Evolutionary conservation across 176 grass and related monocot species (phyloP), one percentile per base, ranked within the genome.

Genomic region (Thinopyrum elongatum): DNA sequence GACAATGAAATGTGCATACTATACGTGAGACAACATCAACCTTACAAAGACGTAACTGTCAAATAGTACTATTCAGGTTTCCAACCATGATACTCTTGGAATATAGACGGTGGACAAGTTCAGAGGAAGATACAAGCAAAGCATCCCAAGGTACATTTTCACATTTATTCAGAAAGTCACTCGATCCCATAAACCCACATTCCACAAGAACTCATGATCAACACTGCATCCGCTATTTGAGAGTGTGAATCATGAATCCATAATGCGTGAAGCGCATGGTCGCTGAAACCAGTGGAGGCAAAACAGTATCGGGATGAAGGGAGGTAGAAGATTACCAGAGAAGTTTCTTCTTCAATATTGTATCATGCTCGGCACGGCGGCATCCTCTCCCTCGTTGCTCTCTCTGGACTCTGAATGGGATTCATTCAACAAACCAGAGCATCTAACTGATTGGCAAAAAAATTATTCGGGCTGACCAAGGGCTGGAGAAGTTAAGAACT

Each of bases 271-370:
- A 75, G 31, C 31, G 42, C 58, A 70, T 28, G 11, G 7, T 28
- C n/a, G 17, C 36, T 70, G 12, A 21, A 70, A 25, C 12, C 38
- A 47, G 19, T 35, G 34, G 41, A n/a, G 25, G 27, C 35, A 76
- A 51, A 58, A 49, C 15, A 66, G 14, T 28, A 82, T 17, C 2
- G 33, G 21, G 65, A 60, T 12, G 66, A 39, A 65, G 51, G 12
- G 55, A 72, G 33, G 31, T 22, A 83, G 72, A 14, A 77, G n/a
- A 38, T 78, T 86, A 90, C 84, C 80, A 17, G 57, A 65, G 16
- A 72, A 55, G 27, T 28, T 4, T 71, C 22, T 38, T 72, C 42
- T 65, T 90, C 84, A 78, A 21, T 21, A 68, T 27, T 62, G 41
- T 29, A 65, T 66, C 59, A 41, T 74, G 71, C 11, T 19, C 9